These are phyloP conservation scores for Babesia ovis DNA, from an alignment of 169 alveolate genomes.

Conservation along the genomic window DNA sequence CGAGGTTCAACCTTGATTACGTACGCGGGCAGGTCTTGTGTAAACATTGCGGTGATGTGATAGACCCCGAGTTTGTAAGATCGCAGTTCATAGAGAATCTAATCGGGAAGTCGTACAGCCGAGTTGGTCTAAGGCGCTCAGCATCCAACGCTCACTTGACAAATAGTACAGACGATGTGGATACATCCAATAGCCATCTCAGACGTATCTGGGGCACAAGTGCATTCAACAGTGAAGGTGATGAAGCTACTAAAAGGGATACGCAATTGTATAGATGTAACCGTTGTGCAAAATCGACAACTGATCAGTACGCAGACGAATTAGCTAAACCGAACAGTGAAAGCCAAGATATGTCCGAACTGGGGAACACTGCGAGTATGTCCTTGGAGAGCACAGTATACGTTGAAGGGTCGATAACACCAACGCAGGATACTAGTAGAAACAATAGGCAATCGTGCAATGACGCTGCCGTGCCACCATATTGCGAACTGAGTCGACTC, in stretches of 20 bases:
- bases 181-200: not conserved
- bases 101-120: not conserved
- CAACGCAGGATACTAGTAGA: not conserved
- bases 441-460: not conserved
- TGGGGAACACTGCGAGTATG: not conserved
- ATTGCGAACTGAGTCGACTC: slow-evolving; percentile 76
- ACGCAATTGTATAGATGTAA: slow-evolving; percentile 19
- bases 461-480: slow-evolving; percentile 67
- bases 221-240: too few species aligned
- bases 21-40: slow-evolving; percentile 34
- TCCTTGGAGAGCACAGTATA: not conserved
- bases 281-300: not conserved
- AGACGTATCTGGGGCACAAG: not conserved
- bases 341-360: not conserved
- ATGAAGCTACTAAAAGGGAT: not conserved
- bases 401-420: slow-evolving; percentile 5
- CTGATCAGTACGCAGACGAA: not conserved
- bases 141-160: slow-evolving; percentile 17
- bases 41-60: slow-evolving; percentile 35
- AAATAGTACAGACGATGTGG: not conserved
- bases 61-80: slow-evolving; percentile 29
- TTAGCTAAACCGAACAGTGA: not conserved
- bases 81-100: slow-evolving; percentile 26
- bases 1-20: slow-evolving; percentile 62
- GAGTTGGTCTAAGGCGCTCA: not conserved